Evolutionary conservation across 441 rosid species (phyloP), one percentile per base, ranked within the genome.

Genomic region (Pelargonium fulgidum): DNA sequence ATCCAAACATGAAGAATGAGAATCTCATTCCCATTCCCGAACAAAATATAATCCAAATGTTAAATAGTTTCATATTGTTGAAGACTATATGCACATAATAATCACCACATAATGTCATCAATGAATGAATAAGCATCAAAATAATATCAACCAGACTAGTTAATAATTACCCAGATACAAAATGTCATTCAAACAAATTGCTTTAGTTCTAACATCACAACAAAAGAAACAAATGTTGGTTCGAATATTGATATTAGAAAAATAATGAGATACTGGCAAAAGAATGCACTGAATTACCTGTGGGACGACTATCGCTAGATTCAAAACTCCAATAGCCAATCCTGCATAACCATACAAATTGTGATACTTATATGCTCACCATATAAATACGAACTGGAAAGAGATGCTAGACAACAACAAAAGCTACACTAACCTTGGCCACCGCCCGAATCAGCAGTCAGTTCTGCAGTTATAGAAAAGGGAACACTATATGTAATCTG

Each of bases 401-500:
- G 41, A 68, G 13, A 76, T 26, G 54, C 70, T 16, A 56, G 36
- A 64, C 20, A 73, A 69, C 70, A 58, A 26, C 26, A 44, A 76
- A 14, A 65, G 68, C 36, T 12, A 69, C 17, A 81, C 82, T 66
- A 68, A 93, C 96, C 99, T 87, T 91, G 96, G 70, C 97, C 97
- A 16, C 99, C 96, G 4, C 96, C 96, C 1, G 99, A 88, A 74
- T 88, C 96, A 77, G 96, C 96, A 75, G 96, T 93, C 81, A 93
- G 79, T 80, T 93, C 95, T 26, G 97, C 93, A 44, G 97, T 93
- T 76, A 91, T 86, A 44, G 97, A 87, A 81, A 87, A 93, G 42
- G 97, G 97, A 59, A 93, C 97, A 70, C 96, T 93, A 70, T 89
- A 91, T 58, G 92, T 91, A 72, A 93, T 89, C 97, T 93, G 84